Conservation (phyloP, 371 early-diverging fungal species). For the Mortierella sp. region DNA sequence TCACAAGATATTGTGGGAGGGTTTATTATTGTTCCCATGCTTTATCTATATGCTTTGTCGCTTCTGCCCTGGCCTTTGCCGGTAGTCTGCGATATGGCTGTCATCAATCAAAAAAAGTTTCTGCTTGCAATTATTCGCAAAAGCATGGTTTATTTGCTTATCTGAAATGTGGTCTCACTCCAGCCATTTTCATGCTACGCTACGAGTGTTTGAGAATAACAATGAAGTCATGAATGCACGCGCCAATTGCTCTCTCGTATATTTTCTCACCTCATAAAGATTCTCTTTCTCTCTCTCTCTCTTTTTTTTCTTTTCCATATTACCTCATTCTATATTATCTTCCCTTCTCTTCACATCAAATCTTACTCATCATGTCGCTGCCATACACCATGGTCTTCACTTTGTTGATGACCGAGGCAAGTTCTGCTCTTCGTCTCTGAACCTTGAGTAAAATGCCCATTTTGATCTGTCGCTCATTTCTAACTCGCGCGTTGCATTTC, state of each 20-base stretch:
- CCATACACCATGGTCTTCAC: slow-evolving; percentile 66
- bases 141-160: too few species aligned
- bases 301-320: neutral
- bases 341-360: neutral
- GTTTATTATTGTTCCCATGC: too few species aligned
- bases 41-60: too few species aligned
- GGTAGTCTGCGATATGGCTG: too few species aligned
- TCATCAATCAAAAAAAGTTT: too few species aligned
- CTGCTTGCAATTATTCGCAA: too few species aligned
- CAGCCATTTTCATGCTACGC: too few species aligned
- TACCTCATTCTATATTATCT: neutral
- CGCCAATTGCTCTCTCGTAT: neutral
- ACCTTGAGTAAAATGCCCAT: neutral
- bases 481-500: neutral
- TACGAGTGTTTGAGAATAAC: neutral
- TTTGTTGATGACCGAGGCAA: slow-evolving; percentile 63
- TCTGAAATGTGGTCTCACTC: too few species aligned
- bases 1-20: too few species aligned
- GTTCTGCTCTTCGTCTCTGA: slow-evolving; percentile 1
- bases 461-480: too few species aligned
- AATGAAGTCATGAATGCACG: neutral
- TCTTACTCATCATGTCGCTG: slow-evolving; percentile 51
- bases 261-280: too few species aligned
- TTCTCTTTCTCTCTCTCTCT: neutral
- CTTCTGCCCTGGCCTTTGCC: too few species aligned